Conservation (phyloP, 352 stramenopile genomes). For the Phytopythium sindhum region DNA sequence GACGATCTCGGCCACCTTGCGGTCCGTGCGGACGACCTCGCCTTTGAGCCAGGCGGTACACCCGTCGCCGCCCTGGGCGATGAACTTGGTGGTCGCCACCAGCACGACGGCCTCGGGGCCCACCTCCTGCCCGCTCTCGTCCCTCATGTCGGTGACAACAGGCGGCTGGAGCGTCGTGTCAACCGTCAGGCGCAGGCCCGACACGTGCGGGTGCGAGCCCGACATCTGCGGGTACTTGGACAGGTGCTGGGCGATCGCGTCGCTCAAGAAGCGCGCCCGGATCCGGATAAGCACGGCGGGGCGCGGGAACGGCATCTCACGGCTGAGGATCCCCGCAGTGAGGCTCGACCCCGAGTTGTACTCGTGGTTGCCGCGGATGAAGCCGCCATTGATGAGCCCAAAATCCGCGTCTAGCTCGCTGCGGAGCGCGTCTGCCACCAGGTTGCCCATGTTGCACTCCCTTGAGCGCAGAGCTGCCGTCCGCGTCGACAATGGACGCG, state of each 20-base stretch:
- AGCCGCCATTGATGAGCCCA: conserved; percentile 76
- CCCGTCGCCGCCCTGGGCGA: conserved; percentile 57
- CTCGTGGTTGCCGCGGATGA: conserved; percentile 66
- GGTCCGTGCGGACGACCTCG: conserved; percentile 24
- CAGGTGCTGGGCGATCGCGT: conserved; percentile 61
- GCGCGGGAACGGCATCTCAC: conserved; percentile 70
- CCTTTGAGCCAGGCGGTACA: conserved; percentile 49
- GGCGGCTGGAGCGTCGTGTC: conserved; percentile 6
- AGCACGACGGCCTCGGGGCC: conserved; percentile 32
- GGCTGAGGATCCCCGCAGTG: conserved; percentile 50
- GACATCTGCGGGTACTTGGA: conserved; percentile 50
- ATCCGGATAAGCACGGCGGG: conserved; percentile 50
- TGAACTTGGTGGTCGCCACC: conserved; percentile 62
- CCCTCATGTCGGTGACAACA: conserved; percentile 24
- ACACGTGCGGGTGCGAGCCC: conserved; percentile 68
- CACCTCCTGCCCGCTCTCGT: conserved; percentile 31
- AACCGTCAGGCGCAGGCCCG: conserved; percentile 30
- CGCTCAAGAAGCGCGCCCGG: conserved; percentile 34
- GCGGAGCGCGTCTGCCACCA: conserved; percentile 60
- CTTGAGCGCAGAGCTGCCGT: conserved; percentile 49
- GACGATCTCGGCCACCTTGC: conserved; percentile 31
- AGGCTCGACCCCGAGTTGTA: conserved; percentile 53
- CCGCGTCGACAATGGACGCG: conserved; percentile 43
- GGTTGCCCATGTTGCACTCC: conserved; percentile 58
- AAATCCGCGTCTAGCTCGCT: conserved; percentile 43